Base-by-base conservation (phyloP, 257 asterid genomes). In the Nicotiana otophora region DNA sequence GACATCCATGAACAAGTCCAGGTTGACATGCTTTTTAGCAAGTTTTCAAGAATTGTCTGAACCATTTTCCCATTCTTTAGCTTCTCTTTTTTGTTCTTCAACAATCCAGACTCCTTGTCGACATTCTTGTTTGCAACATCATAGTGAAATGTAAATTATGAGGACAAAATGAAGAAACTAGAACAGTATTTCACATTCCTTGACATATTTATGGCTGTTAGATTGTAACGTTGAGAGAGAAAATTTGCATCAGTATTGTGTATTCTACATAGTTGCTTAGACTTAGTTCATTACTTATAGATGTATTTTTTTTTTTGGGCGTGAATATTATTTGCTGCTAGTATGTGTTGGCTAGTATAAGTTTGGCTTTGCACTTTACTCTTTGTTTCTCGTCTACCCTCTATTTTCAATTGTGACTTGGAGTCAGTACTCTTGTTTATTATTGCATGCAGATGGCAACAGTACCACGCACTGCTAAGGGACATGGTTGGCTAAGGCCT, bases 401-500 rank as follows among this genome's bases (percentile, higher is more conserved):
- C 39, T 15, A 23, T 48, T 51, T 15, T 7, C 63, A 26, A 26
- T 55, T 51, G 62, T 74, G 80, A 51, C 5, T 48, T 75, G 46
- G 42, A 75, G 26, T 51, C 15, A 61, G 80, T 72, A 36, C 34
- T 48, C 80, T 51, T 75, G 63, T 26, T 80, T 57, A 39, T 39
- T 63, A 19, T 82, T 53, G 46, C 51, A 26, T 80, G 53, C 93
- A 95, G 99, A 91, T 94, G 99, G 91, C 98, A 64, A 85, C 92
- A 78, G 80, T 95, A 86, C 95, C 99, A 63, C 96, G 95, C 83
- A 87, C 87, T 84, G 79, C 91, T 14, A 92, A 90, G 88, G 97
- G 97, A 83, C 97, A 92, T 60, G 97, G 98, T 84, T 95, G 99
- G 99, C 92, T 95, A 64, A 91, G 97, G 85, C 98, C 99, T 69